Base-by-base conservation (phyloP, 768 basidiomycete species). In the Collybiopsis luxurians region DNA sequence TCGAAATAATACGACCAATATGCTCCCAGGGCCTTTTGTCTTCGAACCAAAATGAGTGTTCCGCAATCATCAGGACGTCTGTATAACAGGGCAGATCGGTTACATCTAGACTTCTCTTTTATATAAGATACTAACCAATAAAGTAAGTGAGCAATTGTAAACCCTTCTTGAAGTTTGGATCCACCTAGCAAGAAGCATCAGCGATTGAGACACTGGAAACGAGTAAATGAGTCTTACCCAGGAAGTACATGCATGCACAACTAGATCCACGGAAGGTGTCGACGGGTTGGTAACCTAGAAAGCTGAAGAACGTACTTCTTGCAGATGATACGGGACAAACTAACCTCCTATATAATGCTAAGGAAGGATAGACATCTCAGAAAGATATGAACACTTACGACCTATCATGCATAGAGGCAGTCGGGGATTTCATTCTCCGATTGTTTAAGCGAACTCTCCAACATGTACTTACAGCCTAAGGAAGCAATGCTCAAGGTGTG, bases 41-140 rank as follows among this genome's bases (percentile, higher is more conserved):
- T n/a, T 21, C 15, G 27, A 36, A 6, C 49, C 49, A 51, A 26
- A 51, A 51, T 15, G 28, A 30, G 49, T 36, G 28, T 21, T 51
- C 49, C 6, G 49, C 49, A 36, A 51, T 51, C 49, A 51, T 51
- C 4, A 51, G 9, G 15, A 51, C 49, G 49, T 51, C 49, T 51
- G 21, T 12, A 36, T 15, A 24, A 30, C 10, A 30, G 27, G 10
- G 12, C 7, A 49, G 13, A 19, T 49, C 9, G 13, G 11, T 9
- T 26, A 17, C 19, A 7, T 13, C 7, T 11, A 45, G n/a, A n/a
- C 9, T 6, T 49, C 26, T 49, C 13, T 9, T 15, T 5, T 5
- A 11, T 11, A 30, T 9, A 10, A 24, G 15, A 5, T 21, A 30
- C 49, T n/a, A 11, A 51, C 49, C 49, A 26, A 51, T 26, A 28